A percentile compares a stretch with the other conserved stretches of the same genome.
Conservation (phyloP, 176 grass and related monocot genomes). For the Phoenix dactylifera region DNA sequence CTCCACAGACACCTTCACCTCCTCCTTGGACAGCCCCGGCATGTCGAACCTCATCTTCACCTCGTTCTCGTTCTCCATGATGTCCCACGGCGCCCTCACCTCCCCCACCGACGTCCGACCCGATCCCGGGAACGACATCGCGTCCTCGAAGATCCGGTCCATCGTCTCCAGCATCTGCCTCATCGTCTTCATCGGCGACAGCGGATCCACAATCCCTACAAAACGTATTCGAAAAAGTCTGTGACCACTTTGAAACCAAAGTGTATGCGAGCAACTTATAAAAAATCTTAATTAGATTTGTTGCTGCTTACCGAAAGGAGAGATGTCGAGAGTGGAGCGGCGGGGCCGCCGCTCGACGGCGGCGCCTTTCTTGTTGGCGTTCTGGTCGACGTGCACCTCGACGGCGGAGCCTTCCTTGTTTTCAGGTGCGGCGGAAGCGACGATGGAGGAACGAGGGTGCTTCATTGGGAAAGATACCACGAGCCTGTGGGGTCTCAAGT, state of each 20-base stretch:
- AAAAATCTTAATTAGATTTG: background rate
- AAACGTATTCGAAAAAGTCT: too few relatives aligned
- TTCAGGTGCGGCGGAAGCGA: slow-evolving; percentile 38
- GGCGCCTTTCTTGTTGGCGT: slow-evolving; percentile 17
- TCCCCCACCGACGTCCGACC: slow-evolving; percentile 19
- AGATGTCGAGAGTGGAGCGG: slow-evolving; percentile 26
- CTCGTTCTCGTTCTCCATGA: slow-evolving; percentile 60
- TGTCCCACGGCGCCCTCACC: slow-evolving; percentile 47
- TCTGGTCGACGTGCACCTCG: slow-evolving; percentile 37
- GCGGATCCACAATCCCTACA: slow-evolving; percentile 26
- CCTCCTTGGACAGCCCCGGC: slow-evolving; percentile 51
- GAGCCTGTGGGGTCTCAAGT: too few relatives aligned
- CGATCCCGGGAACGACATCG: slow-evolving; percentile 27
- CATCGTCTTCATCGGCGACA: slow-evolving; percentile 82
- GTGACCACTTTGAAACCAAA: too few relatives aligned
- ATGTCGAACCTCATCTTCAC: slow-evolving; percentile 79
- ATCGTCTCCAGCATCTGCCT: slow-evolving; percentile 79
- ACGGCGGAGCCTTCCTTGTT: slow-evolving; percentile 47
- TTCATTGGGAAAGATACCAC: too few relatives aligned
- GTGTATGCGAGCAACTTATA: too few relatives aligned
- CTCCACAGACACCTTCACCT: slow-evolving; percentile 72
- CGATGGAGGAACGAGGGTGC: slow-evolving; percentile 21
- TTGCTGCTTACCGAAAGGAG: slow-evolving; percentile 45
- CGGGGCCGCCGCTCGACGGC: slow-evolving; percentile 38
- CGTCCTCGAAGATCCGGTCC: slow-evolving; percentile 77